Evolutionary conservation across 2,329 filamentous ascomycete species (phyloP), one percentile per base, ranked within the genome.

Genomic region (Drechslerella dactyloides): DNA sequence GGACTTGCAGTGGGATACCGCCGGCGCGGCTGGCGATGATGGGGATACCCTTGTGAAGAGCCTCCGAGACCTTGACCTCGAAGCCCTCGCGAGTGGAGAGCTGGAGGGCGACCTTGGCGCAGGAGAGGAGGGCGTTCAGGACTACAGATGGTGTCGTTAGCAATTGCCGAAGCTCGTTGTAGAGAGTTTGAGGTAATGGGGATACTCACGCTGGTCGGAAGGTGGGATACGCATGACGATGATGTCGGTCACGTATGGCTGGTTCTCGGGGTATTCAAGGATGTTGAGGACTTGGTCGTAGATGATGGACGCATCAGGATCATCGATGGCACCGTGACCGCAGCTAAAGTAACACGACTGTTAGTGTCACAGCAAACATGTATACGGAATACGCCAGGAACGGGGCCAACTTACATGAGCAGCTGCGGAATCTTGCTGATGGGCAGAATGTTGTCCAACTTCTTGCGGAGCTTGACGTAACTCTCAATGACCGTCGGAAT

Each of bases 61-160:
- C 90, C 79, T 94, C 91, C 0, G 89, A 91, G 3, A 94, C 90
- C 80, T 94, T 94, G 76, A 94, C 88, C 79, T 94, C 90, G 76
- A 94, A 94, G 0, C 90, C 90, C 78, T 94, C 90, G 37, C 89
- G 85, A 0, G 88, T 92, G 1, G 89, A 93, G 4, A 94, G 85
- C 79, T 94, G 90, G 6, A 94, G 84, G 0, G 88, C 88, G 6
- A 92, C 85, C 64, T 88, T 85, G 0, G 89, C 87, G 55, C 89
- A 88, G 40, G 87, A 86, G 73, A 94, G 84, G 46, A 94, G 81
- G 0, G 87, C 86, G 79, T 94, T 93, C 76, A 94, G 85, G 19
- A 92, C 74, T 75, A 55, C 53, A 33, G 24, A 35, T 23, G 23
- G 35, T 44, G n/a, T 17, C 50, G 33, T 61, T 23, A 50, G 55